Conservation (phyloP, 805 yeast species). For the Soucietia sequanensis region DNA sequence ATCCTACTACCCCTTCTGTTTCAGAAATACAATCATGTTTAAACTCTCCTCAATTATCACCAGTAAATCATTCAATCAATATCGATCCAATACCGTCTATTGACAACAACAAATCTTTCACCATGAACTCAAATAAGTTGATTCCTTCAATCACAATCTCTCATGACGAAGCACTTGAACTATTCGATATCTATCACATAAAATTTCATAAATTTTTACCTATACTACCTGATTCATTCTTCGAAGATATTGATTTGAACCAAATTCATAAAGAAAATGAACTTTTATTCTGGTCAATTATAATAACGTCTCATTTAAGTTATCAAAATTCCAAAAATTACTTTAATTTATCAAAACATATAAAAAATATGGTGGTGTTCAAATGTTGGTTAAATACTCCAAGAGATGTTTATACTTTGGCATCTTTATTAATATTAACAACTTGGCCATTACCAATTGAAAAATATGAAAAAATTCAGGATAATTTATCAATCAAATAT, state of each 20-base stretch:
- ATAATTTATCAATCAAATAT: conserved; percentile 35
- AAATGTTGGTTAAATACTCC: conserved; percentile 47
- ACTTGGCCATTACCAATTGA: conserved; percentile 44
- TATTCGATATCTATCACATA: conserved; percentile 20
- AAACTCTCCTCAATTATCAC: conserved; percentile 11
- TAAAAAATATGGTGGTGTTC: conserved; percentile 38
- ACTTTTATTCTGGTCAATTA: conserved; percentile 41
- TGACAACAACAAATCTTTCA: conserved; percentile 1
- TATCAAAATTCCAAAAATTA: conserved; percentile 16
- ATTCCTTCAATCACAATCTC: conserved; percentile 10
- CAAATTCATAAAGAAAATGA: conserved; percentile 27
- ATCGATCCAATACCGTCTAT: conserved; percentile 3
- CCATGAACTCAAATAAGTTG: conserved; percentile 5
- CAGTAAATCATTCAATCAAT: conserved; percentile 2
- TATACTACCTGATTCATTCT: conserved; percentile 26
- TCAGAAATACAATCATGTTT: conserved; percentile 22
- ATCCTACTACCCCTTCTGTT: conserved; percentile 17
- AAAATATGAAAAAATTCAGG: conserved; percentile 20
- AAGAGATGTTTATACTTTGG: conserved; percentile 37
- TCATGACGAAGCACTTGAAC: conserved; percentile 10
- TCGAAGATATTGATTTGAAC: conserved; percentile 11
- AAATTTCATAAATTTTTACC: conserved; percentile 33
- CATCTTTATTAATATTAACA: conserved; percentile 40
- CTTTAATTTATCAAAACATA: conserved; percentile 25
- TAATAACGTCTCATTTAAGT: conserved; percentile 32